A percentile compares a stretch with the other conserved stretches of the same genome.
Evolutionary conservation across 805 yeast species (phyloP).

Genomic region (Teunomyces tritomae): DNA sequence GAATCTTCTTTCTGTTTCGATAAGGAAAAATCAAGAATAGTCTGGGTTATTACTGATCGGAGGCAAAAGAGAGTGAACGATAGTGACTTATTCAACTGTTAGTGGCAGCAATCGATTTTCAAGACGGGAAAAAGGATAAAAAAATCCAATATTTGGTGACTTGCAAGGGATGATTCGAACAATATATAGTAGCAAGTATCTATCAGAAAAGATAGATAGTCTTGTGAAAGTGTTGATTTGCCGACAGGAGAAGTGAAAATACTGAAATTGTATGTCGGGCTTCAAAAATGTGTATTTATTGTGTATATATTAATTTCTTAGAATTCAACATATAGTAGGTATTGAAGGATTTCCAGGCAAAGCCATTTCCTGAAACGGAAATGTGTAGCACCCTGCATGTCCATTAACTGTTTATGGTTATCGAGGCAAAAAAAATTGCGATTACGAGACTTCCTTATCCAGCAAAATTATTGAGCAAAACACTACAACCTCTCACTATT

Average conservation of each 20-base stretch:
- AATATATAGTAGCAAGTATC: conserved; percentile 3
- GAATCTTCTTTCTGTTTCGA: not conserved
- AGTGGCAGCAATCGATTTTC: not conserved
- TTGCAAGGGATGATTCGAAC: not conserved
- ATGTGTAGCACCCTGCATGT: conserved; percentile 3
- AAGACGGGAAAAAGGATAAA: not conserved
- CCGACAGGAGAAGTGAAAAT: not conserved
- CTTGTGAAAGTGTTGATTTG: not conserved
- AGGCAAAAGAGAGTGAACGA: not conserved
- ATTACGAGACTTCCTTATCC: conserved; percentile 1
- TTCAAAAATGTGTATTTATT: not conserved
- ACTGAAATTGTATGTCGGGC: not conserved
- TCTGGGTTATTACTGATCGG: not conserved
- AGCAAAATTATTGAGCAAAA: not conserved
- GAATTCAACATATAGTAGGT: not conserved
- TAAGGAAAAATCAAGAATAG: not conserved
- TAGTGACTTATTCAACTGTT: not conserved
- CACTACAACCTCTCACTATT: not conserved
- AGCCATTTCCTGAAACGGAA: conserved; percentile 1
- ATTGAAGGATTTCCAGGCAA: not conserved
- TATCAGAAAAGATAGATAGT: not conserved
- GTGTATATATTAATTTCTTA: not conserved
- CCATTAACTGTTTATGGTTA: not conserved
- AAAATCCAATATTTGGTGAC: not conserved
- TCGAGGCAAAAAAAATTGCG: not conserved